phyloP scores from a whole-genome alignment of 352 stramenopile genomes.

The Phytophthora meadii region DNA sequence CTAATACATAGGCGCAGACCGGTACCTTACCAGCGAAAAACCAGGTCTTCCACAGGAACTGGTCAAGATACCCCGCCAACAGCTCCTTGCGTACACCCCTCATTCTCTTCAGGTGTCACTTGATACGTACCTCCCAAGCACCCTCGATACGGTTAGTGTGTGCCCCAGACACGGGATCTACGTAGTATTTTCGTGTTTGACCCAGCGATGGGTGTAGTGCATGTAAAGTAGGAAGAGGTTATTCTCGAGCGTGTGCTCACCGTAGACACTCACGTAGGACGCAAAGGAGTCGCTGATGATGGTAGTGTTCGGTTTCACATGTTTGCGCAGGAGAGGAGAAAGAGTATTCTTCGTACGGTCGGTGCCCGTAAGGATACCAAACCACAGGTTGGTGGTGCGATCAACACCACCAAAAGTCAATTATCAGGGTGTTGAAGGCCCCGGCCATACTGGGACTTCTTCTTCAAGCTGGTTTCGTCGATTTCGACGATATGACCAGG shows the following conservation, averaged over 20 bases:
- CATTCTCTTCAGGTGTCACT: no score
- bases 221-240: conserved; percentile 11
- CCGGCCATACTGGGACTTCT: no score
- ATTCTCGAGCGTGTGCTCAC: conserved; percentile 23
- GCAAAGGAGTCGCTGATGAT: conserved; percentile 23
- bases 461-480: no score
- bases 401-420: conserved; percentile 7
- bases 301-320: conserved; percentile 2
- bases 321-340: not conserved
- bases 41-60: no score
- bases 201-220: conserved; percentile 14
- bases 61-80: no score
- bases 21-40: no score
- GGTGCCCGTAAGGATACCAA: conserved; percentile 1
- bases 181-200: not conserved
- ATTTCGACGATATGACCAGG: no score
- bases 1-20: no score
- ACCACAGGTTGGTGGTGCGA: conserved; percentile 5
- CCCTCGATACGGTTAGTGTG: no score
- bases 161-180: no score
- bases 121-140: no score
- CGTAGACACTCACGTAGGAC: conserved; percentile 20
- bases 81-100: no score
- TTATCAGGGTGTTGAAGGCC: not conserved
- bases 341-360: conserved; percentile 6